Evolutionary conservation across 2,329 filamentous ascomycete species (phyloP).

Genomic region (Arthrobotrys sinensis): DNA sequence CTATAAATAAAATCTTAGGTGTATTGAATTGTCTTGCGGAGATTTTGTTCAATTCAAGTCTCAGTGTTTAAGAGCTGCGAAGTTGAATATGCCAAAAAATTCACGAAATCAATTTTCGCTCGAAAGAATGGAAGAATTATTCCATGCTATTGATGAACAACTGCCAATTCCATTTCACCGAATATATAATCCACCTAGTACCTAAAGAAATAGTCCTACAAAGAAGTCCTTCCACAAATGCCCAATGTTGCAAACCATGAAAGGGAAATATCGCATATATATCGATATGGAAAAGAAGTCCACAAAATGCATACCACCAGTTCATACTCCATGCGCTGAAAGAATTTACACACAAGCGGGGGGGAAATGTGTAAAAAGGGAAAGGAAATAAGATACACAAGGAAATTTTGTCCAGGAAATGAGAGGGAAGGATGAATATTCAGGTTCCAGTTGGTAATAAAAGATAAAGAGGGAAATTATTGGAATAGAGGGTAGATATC

Average conservation of each 20-base stretch:
- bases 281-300: slow-evolving; percentile 2
- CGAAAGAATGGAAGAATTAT: not conserved
- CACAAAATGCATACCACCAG: slow-evolving; percentile 30
- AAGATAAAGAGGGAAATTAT: slow-evolving; percentile 4
- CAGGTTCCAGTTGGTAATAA: not conserved
- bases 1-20: not conserved
- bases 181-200: not conserved
- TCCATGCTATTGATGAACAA: slow-evolving; percentile 10
- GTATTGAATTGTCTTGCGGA: not conserved
- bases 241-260: slow-evolving; percentile 38
- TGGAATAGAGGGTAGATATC: slow-evolving; percentile 20
- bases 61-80: too few relatives aligned
- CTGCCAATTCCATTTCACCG: not conserved
- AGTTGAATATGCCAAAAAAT: not conserved
- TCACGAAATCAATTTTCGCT: not conserved
- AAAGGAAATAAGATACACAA: slow-evolving; percentile 14
- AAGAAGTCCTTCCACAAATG: slow-evolving; percentile 32
- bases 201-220: slow-evolving; percentile 15
- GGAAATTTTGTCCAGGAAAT: slow-evolving; percentile 4
- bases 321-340: slow-evolving; percentile 47
- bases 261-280: not conserved
- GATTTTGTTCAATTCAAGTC: too few relatives aligned
- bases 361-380: not conserved
- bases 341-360: slow-evolving; percentile 13
- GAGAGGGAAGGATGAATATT: not conserved